phyloP scores from a whole-genome alignment of 2,329 filamentous ascomycete species.

The Phaeosphaeria sp. region DNA sequence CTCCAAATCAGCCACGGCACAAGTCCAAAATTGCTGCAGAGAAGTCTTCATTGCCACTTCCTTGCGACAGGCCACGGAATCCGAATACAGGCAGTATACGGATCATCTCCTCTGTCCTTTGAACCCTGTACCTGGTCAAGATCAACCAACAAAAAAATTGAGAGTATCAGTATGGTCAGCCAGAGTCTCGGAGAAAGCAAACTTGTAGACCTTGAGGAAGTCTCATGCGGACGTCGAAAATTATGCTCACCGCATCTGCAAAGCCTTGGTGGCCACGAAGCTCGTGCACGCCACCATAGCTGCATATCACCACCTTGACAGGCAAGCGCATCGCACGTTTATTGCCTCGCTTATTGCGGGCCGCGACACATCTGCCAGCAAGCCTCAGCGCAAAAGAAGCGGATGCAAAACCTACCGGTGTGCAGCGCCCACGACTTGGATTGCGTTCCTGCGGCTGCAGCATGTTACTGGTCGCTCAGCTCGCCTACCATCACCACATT shows the following conservation, averaged over 20 bases:
- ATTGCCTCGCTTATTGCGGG: constrained; percentile 19
- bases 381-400: constrained; percentile 20
- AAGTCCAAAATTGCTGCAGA: neutral
- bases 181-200: neutral
- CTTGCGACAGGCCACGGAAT: neutral
- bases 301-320: constrained; percentile 19
- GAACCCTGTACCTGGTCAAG: neutral
- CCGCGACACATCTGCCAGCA: constrained; percentile 26
- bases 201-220: neutral
- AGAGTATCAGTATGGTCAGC: neutral
- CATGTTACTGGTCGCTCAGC: constrained; percentile 3
- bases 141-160: neutral
- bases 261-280: constrained; percentile 9
- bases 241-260: constrained; percentile 1
- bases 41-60: neutral
- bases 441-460: neutral
- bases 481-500: constrained; percentile 1
- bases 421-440: constrained; percentile 14
- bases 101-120: neutral
- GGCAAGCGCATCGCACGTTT: constrained; percentile 10
- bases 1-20: neutral
- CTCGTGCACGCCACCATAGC: constrained; percentile 8
- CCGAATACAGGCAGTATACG: neutral
- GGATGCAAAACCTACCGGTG: constrained; percentile 24
- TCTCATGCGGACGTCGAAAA: constrained; percentile 6